Percentiles rank a stretch among this genome's conserved stretches.
Evolutionary conservation across 2,329 filamentous ascomycete species (phyloP).

Genomic region (Ophiostoma populinum): DNA sequence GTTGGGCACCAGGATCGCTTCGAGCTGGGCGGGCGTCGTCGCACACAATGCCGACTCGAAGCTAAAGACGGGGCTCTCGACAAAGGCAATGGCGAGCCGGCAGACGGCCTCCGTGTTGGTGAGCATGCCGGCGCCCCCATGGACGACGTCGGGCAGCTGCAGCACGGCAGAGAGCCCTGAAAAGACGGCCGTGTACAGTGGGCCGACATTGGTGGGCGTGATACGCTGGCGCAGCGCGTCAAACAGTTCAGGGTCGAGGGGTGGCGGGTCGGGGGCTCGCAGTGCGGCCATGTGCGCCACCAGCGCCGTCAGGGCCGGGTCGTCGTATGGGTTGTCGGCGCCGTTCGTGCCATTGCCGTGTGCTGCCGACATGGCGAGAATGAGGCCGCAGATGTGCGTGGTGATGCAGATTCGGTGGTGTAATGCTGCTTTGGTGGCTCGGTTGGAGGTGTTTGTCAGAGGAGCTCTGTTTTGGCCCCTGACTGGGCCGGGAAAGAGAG

Average conservation of each 20-base stretch:
- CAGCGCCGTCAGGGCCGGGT: too few relatives aligned
- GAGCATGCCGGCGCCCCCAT: constrained; percentile 12
- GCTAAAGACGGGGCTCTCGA: constrained; percentile 26
- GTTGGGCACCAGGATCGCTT: constrained; percentile 32
- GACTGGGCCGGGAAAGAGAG: too few relatives aligned
- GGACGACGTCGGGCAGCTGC: constrained; percentile 21
- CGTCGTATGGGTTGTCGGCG: too few relatives aligned
- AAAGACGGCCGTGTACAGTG: constrained; percentile 34
- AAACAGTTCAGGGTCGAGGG: constrained; percentile 32
- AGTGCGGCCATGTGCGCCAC: too few relatives aligned
- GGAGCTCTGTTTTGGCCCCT: too few relatives aligned
- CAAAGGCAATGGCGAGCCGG: constrained; percentile 36
- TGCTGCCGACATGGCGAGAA: too few relatives aligned
- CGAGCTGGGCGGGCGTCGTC: constrained; percentile 30
- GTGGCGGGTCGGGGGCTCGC: too few relatives aligned
- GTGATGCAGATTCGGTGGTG: too few relatives aligned
- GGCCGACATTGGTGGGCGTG: constrained; percentile 36
- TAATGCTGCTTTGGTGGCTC: too few relatives aligned
- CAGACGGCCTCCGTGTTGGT: constrained; percentile 22
- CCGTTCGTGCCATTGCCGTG: too few relatives aligned
- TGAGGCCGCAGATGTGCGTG: too few relatives aligned
- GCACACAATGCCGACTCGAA: constrained; percentile 37
- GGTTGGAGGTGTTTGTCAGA: too few relatives aligned
- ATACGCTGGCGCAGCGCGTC: constrained; percentile 43
- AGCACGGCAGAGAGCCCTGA: constrained; percentile 36